Base-by-base conservation (phyloP, 441 rosid genomes). In the Rhodomyrtus psidioides region DNA sequence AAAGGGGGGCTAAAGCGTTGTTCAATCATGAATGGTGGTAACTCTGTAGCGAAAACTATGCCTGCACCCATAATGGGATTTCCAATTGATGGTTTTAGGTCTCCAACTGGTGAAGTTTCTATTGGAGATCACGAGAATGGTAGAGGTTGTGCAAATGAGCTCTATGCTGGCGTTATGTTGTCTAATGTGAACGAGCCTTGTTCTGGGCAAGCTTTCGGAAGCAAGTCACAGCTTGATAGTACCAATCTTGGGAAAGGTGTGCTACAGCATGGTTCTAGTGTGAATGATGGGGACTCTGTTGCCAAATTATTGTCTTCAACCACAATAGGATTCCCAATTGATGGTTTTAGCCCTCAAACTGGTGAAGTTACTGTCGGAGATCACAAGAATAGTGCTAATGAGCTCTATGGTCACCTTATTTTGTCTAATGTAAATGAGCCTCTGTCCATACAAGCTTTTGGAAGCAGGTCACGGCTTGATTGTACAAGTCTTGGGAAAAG, bases 151-250 rank as follows among this genome's bases (percentile, higher is more conserved):
- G 49, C 49, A 19, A 34, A 65, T 65, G 79, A 65, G 79, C 79
- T 65, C 79, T 34, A 21, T 65, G 79, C 79, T 34, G 49, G 79
- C 49, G 34, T 39, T 65, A 9, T 34, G 5, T 49, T 34, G 79
- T 65, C 79, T 65, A 65, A 65, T 21, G 8, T 34, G 79, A 34
- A 34, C 21, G 42, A 65, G 51, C 85, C 91, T 89, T 24, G 74
- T 86, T 89, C 90, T 84, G 65, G 56, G 57, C 53, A 83, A 39
- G 86, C 86, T 85, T 89, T 90, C 83, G 89, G 62, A 84, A 82
- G 91, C 56, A 87, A 90, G 86, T 84, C 83, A 83, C 75, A 60
- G 84, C 89, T 86, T 90, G 93, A 91, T 89, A 85, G 88, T 59
- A 90, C 85, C 85, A 92, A 15, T 21, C 79, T 65, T 34, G 79